Conservation (phyloP, 805 yeast genomes). For the Metschnikowia anglica region DNA sequence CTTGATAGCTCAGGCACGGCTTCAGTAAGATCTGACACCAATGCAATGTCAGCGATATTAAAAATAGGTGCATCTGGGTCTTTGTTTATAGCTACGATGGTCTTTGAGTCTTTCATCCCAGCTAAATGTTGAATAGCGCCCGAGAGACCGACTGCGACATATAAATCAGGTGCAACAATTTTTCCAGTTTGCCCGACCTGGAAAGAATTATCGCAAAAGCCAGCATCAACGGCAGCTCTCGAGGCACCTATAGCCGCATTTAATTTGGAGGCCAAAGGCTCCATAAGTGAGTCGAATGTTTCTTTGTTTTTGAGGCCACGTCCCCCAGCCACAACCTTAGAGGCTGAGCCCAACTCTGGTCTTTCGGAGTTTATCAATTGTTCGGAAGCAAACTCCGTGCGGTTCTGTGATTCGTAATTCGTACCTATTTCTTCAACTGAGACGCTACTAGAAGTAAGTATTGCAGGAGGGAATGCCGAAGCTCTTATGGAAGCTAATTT, state of each 20-base stretch:
- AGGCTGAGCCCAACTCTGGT: constrained; percentile 87
- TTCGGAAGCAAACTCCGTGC: constrained; percentile 71
- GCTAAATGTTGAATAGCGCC: constrained; percentile 99
- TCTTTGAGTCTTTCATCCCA: constrained; percentile 96
- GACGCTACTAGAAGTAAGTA: constrained; percentile 30
- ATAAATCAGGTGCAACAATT: constrained; percentile 93
- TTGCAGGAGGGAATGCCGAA: constrained; percentile 66
- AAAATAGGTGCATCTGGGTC: constrained; percentile 94
- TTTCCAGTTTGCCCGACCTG: constrained; percentile 99
- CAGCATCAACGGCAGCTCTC: constrained; percentile 96
- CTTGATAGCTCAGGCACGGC: constrained; percentile 87
- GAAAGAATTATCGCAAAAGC: constrained; percentile 91
- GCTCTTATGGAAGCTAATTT: constrained; percentile 78
- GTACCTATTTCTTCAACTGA: constrained; percentile 50
- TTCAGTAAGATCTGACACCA: constrained; percentile 85
- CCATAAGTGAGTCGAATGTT: constrained; percentile 71
- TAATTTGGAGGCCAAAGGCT: constrained; percentile 80
- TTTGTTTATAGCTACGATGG: constrained; percentile 90
- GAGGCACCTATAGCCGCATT: constrained; percentile 97
- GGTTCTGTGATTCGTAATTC: constrained; percentile 35
- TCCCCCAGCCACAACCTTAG: constrained; percentile 85
- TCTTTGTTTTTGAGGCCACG: constrained; percentile 90
- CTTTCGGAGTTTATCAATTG: constrained; percentile 74
- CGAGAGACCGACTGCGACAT: constrained; percentile 89
- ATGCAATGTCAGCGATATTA: constrained; percentile 84